Conservation (phyloP, 2,329 filamentous ascomycete species). For the Ampelomyces quisqualis region DNA sequence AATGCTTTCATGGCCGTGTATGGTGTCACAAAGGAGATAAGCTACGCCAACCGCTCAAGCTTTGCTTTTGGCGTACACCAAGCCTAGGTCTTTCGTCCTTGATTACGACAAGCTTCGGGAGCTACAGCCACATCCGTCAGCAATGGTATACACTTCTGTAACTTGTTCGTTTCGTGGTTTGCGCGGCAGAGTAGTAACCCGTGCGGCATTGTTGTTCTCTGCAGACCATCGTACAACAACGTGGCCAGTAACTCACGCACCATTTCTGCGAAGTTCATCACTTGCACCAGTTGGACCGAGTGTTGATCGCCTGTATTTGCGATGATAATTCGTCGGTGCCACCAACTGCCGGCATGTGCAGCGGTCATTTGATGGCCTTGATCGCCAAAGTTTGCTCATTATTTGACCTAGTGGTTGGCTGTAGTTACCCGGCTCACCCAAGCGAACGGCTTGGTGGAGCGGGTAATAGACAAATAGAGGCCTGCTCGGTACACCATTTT, state of each 20-base stretch:
- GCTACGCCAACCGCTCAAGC: slow-evolving; percentile 26
- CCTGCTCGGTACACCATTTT: no score
- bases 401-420: neutral
- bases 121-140: slow-evolving; percentile 24
- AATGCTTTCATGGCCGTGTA: neutral
- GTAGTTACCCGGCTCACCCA: no score
- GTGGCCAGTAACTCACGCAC: no score
- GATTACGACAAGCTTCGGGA: slow-evolving; percentile 23
- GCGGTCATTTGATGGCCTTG: neutral
- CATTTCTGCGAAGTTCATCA: no score
- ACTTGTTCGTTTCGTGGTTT: neutral
- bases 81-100: slow-evolving; percentile 31
- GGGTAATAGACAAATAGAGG: neutral
- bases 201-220: neutral
- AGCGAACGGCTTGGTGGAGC: no score
- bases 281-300: no score
- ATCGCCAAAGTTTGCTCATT: neutral
- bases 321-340: no score
- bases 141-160: slow-evolving; percentile 9
- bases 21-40: slow-evolving; percentile 18
- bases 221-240: neutral
- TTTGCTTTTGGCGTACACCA: slow-evolving; percentile 15
- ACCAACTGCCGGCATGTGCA: slow-evolving; percentile 1
- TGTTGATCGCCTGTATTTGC: no score
- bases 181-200: neutral